These are phyloP conservation scores for Trichophyton mentagrophytes DNA, from an alignment of 2,329 filamentous ascomycete species.

Conservation along the genomic window DNA sequence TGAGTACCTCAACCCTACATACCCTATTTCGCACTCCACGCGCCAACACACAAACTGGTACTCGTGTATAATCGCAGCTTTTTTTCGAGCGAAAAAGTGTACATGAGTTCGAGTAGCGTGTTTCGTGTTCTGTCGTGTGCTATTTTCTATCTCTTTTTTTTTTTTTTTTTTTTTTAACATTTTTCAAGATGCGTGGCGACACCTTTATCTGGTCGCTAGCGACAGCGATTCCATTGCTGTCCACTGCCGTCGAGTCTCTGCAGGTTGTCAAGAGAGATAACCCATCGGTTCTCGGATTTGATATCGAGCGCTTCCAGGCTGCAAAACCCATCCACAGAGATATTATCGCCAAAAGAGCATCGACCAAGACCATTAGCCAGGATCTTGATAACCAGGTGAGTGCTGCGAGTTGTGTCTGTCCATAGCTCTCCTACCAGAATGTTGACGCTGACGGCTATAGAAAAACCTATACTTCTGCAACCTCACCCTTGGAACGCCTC, in stretches of 20 bases:
- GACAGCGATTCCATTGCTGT: not conserved
- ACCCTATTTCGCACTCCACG: no score
- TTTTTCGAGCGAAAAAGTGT: no score
- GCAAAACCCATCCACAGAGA: slow-evolving; percentile 37
- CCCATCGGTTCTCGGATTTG: slow-evolving; percentile 38
- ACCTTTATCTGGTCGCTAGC: not conserved
- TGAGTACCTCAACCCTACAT: no score
- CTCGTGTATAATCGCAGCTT: no score
- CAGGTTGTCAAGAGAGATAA: slow-evolving; percentile 22
- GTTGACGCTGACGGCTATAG: slow-evolving; percentile 14
- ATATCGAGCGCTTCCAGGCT: slow-evolving; percentile 39
- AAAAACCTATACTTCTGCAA: slow-evolving; percentile 49
- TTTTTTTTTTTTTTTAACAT: no score
- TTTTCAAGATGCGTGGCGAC: not conserved
- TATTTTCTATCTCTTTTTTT: no score
- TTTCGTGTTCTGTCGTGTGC: no score
- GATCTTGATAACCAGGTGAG: slow-evolving; percentile 43
- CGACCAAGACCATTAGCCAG: slow-evolving; percentile 33
- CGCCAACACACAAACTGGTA: no score
- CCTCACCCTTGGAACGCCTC: slow-evolving; percentile 44
- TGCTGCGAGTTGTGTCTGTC: not conserved
- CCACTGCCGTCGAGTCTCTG: slow-evolving; percentile 14
- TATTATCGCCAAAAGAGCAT: slow-evolving; percentile 28
- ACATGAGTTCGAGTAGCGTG: no score
- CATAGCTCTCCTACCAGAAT: not conserved